Percentiles rank a stretch among this genome's conserved stretches.
Conservation (phyloP, 495 filamentous ascomycete species). For the Talaromyces trachyspermus region DNA sequence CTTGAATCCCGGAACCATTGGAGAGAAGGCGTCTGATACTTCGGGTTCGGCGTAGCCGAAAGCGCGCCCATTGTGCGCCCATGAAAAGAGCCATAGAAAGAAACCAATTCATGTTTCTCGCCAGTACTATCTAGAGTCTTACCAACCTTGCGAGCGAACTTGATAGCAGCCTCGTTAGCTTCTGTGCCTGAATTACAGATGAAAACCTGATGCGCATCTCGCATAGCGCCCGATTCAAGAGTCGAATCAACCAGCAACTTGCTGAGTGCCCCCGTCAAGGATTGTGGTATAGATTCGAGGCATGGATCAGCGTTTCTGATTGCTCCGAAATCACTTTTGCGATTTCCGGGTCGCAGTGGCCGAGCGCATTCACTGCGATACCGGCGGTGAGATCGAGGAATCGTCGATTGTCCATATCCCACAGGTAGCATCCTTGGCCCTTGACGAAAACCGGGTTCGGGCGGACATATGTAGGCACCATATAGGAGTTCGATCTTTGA, state of each 20-base stretch:
- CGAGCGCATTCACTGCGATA: constrained; percentile 90
- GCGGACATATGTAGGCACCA: constrained; percentile 92
- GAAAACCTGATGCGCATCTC: constrained; percentile 73
- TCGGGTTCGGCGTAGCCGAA: constrained; percentile 94
- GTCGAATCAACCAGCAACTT: constrained; percentile 79
- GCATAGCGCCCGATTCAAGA: constrained; percentile 66
- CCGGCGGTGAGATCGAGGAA: constrained; percentile 94
- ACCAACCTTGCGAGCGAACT: constrained; percentile 89
- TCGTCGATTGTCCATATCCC: constrained; percentile 78
- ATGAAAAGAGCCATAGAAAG: constrained; percentile 88
- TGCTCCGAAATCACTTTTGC: constrained; percentile 65
- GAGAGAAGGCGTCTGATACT: constrained; percentile 94
- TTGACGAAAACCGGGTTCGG: constrained; percentile 85
- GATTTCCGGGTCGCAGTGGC: constrained; percentile 74
- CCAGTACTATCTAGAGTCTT: constrained; percentile 63
- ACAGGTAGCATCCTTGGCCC: constrained; percentile 79
- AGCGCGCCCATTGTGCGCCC: constrained; percentile 90
- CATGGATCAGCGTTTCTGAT: constrained; percentile 73
- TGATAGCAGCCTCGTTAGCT: constrained; percentile 96
- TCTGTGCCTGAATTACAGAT: constrained; percentile 92
- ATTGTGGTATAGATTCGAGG: constrained; percentile 94
- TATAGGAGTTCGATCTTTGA: constrained; percentile 71
- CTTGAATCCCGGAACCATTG: constrained; percentile 89
- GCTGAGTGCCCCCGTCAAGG: constrained; percentile 81
- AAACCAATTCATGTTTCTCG: constrained; percentile 74